These are phyloP conservation scores for Diaporthe sp. DNA, from an alignment of 2,329 filamentous ascomycete genomes.

Conservation along the genomic window DNA sequence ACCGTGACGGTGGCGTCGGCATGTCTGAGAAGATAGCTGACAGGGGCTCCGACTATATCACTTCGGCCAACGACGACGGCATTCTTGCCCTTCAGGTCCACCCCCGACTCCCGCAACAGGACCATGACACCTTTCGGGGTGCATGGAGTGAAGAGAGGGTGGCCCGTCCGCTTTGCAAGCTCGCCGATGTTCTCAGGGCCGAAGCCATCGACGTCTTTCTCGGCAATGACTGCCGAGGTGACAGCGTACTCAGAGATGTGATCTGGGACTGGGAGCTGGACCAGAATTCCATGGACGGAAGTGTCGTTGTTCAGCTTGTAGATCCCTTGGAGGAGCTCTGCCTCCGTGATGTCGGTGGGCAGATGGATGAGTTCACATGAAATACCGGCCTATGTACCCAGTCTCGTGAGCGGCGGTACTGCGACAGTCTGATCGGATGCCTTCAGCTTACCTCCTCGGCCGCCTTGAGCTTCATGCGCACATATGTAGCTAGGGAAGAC, in stretches of 20 bases:
- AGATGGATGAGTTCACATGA: constrained; percentile 87
- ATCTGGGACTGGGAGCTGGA: constrained; percentile 90
- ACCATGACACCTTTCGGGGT: constrained; percentile 98
- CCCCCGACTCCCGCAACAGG: constrained; percentile 83
- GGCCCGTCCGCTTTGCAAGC: constrained; percentile 92
- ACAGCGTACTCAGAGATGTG: constrained; percentile 91
- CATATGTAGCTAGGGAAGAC: constrained; percentile 81
- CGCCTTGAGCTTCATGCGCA: constrained; percentile 99
- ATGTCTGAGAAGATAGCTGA: constrained; percentile 94
- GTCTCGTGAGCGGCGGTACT: constrained; percentile 34
- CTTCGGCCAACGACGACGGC: constrained; percentile 95
- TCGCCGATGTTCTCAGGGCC: constrained; percentile 95
- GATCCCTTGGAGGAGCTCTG: constrained; percentile 87
- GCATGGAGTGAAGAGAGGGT: constrained; percentile 90
- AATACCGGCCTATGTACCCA: constrained; percentile 79
- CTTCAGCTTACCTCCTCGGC: constrained; percentile 78
- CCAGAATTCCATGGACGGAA: constrained; percentile 88
- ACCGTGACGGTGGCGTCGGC: constrained; percentile 97
- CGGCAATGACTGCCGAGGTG: constrained; percentile 89
- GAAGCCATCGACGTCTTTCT: constrained; percentile 99
- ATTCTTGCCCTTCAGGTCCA: constrained; percentile 88
- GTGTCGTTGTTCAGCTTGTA: constrained; percentile 87
- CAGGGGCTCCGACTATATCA: constrained; percentile 96
- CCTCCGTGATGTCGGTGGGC: constrained; percentile 82
- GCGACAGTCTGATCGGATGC: neutral